Evolutionary conservation across 148 eudicot genomes (phyloP).

Genomic region (Rhododendron simsii): DNA sequence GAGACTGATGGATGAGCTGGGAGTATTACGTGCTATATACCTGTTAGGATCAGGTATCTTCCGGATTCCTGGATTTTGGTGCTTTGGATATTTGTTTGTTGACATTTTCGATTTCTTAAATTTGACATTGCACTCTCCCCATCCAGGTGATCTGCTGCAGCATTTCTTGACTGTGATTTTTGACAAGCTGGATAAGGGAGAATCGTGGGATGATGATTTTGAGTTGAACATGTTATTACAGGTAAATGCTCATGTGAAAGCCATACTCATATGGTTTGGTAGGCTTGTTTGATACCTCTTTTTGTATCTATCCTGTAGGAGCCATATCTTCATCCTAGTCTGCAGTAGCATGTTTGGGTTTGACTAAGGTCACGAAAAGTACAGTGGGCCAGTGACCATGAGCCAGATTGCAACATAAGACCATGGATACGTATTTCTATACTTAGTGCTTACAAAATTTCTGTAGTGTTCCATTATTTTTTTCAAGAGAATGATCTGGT

Average conservation of each 20-base stretch:
- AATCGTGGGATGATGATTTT: slow-evolving; percentile 94
- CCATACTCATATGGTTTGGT: background rate
- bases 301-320: background rate
- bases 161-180: slow-evolving; percentile 84
- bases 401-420: background rate
- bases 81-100: background rate
- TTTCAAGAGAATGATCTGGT: background rate
- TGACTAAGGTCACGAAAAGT: background rate
- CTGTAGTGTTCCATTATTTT: background rate
- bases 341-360: background rate
- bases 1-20: slow-evolving; percentile 96
- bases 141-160: slow-evolving; percentile 90
- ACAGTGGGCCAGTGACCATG: background rate
- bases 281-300: background rate
- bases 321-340: background rate
- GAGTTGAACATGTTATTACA: slow-evolving; percentile 87
- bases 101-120: slow-evolving; percentile 1
- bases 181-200: slow-evolving; percentile 82
- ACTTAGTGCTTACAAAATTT: background rate
- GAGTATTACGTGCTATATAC: slow-evolving; percentile 81
- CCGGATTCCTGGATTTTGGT: slow-evolving; percentile 1
- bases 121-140: slow-evolving; percentile 15
- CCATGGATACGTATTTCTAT: background rate
- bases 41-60: slow-evolving; percentile 88
- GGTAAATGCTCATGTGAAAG: slow-evolving; percentile 29